These are phyloP conservation scores for Metschnikowia henanensis DNA, from an alignment of 805 yeast species.

Conservation along the genomic window DNA sequence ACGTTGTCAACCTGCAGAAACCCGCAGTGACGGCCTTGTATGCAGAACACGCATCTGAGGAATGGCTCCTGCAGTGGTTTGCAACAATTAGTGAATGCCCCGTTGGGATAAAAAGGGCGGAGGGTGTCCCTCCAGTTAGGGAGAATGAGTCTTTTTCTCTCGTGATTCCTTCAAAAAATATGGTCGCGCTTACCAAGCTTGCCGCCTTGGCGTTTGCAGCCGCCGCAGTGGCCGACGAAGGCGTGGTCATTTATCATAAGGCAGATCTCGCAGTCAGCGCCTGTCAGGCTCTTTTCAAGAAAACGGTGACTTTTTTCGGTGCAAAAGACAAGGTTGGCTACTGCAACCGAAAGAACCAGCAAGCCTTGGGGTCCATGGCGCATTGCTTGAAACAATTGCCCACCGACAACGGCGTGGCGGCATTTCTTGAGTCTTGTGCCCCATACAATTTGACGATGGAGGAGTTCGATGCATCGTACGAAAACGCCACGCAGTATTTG, in stretches of 20 bases:
- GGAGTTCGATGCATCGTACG: conserved; percentile 34
- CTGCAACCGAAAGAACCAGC: conserved; percentile 36
- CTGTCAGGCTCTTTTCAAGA: conserved; percentile 25
- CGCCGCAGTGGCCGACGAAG: conserved; percentile 19
- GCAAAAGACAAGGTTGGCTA: conserved; percentile 27
- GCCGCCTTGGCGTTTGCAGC: conserved; percentile 16
- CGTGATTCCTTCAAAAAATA: background rate
- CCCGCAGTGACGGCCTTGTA: background rate
- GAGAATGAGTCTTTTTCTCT: background rate
- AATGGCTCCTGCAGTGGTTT: background rate
- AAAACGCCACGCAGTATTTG: conserved; percentile 42
- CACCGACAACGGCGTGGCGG: conserved; percentile 19
- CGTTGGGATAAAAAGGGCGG: conserved; percentile 2
- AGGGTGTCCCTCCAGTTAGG: no score
- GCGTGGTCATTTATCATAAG: conserved; percentile 23
- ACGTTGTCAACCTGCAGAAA: background rate
- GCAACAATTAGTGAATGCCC: background rate
- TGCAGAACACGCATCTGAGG: background rate
- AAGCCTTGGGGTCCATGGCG: conserved; percentile 40
- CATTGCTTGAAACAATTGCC: conserved; percentile 31
- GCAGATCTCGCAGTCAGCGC: conserved; percentile 27
- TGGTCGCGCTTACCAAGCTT: conserved; percentile 17
- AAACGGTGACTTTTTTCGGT: conserved; percentile 27
- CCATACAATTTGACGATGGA: conserved; percentile 27
- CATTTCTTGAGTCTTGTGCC: conserved; percentile 14